Percentiles rank a stretch among this genome's conserved stretches.
Evolutionary conservation across 2,329 filamentous ascomycete species (phyloP).

Genomic region (Penicillium sp.): DNA sequence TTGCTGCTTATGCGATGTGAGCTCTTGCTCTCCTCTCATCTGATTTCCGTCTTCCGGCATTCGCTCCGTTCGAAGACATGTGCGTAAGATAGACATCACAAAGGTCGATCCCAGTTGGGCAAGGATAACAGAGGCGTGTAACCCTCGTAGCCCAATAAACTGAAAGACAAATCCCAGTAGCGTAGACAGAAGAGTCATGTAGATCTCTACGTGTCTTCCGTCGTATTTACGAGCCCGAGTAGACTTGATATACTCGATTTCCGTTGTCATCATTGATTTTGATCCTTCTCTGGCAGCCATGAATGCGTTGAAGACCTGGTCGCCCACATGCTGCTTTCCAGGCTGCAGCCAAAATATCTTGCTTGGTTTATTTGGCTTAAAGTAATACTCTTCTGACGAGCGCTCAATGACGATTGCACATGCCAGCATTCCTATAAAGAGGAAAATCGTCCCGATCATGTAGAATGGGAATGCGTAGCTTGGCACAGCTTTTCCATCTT

Average conservation of each 20-base stretch:
- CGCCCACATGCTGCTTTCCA: slow-evolving; percentile 42
- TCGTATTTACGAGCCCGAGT: slow-evolving; percentile 23
- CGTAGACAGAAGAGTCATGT: slow-evolving; percentile 32
- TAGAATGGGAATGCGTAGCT: slow-evolving; percentile 43
- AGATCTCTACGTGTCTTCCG: slow-evolving; percentile 22
- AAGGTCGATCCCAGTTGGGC: slow-evolving; percentile 42
- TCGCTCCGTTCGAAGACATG: slow-evolving; percentile 39
- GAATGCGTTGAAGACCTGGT: slow-evolving; percentile 46
- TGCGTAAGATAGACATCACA: slow-evolving; percentile 43
- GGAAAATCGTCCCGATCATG: slow-evolving; percentile 36
- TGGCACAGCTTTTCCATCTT: slow-evolving; percentile 30
- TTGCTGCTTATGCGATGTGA: slow-evolving; percentile 33
- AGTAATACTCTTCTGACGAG: slow-evolving; percentile 34
- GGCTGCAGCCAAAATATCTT: slow-evolving; percentile 47
- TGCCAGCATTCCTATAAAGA: slow-evolving; percentile 40
- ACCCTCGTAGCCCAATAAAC: slow-evolving; percentile 44
- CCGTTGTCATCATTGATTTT: slow-evolving; percentile 15
- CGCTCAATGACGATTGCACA: slow-evolving; percentile 43
- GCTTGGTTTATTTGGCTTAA: slow-evolving; percentile 31
- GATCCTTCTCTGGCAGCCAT: slow-evolving; percentile 34
- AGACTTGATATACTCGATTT: slow-evolving; percentile 36
- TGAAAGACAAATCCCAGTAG: slow-evolving; percentile 43
- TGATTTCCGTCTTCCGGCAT: slow-evolving; percentile 36
- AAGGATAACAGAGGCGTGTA: slow-evolving; percentile 44
- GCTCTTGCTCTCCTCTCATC: slow-evolving; percentile 26